These are phyloP conservation scores for Ambrosia hybrid DNA, from an alignment of 140 eudicot genomes.

Conservation along the genomic window DNA sequence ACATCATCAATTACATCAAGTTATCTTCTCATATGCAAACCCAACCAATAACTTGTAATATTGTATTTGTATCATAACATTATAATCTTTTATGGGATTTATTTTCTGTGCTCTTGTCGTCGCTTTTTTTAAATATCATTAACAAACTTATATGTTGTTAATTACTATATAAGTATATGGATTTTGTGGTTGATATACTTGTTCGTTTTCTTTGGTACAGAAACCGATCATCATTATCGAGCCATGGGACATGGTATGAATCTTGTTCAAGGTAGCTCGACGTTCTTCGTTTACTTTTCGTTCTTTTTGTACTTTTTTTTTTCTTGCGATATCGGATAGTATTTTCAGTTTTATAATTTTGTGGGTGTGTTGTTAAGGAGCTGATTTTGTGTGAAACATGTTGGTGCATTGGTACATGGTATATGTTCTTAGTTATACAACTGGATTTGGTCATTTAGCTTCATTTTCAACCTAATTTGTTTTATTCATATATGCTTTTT, in stretches of 20 bases:
- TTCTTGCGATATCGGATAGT: conserved; percentile 11
- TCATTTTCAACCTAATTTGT: conserved; percentile 1
- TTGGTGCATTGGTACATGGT: conserved; percentile 21
- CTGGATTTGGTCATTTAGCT: conserved; percentile 13
- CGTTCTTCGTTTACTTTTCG: conserved; percentile 22
- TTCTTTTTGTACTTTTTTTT: neutral
- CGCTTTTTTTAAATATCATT: neutral
- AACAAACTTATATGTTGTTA: neutral
- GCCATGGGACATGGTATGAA: conserved; percentile 22
- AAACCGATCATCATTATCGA: conserved; percentile 24
- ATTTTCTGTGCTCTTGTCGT: neutral
- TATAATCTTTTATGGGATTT: neutral
- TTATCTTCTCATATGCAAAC: conserved; percentile 4
- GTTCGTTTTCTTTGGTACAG: conserved; percentile 25
- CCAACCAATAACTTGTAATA: conserved; percentile 16
- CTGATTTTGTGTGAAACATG: conserved; percentile 25
- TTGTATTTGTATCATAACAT: neutral
- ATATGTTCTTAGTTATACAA: conserved; percentile 26
- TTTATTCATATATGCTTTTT: too few species aligned
- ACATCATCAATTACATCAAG: conserved; percentile 5
- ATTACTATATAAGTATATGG: neutral
- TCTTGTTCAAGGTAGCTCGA: conserved; percentile 23
- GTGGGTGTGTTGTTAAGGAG: conserved; percentile 37
- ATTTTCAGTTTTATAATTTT: conserved; percentile 19
- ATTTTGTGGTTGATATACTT: conserved; percentile 12